phyloP scores from a whole-genome alignment of 164 flowering plant species.

The Aristolochia fimbriata region DNA sequence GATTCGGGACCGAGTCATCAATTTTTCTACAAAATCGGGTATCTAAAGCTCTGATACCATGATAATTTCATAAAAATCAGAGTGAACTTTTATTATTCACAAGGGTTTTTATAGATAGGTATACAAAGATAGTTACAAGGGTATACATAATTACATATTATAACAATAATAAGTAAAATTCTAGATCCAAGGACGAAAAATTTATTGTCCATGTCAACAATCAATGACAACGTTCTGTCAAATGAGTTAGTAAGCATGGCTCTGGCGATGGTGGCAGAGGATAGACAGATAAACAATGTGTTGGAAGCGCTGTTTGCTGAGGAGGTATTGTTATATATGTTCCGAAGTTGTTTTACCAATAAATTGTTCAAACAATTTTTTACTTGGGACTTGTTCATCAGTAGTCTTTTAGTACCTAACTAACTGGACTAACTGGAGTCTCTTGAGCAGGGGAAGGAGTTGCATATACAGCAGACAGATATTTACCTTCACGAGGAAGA shows the following conservation, averaged over 20 bases:
- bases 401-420: not conserved
- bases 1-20: too few relatives aligned
- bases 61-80: too few relatives aligned
- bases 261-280: conserved; percentile 84
- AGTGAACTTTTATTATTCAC: too few relatives aligned
- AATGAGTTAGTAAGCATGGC: conserved; percentile 95
- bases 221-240: conserved; percentile 77
- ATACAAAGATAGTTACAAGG: too few relatives aligned
- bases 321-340: conserved; percentile 34
- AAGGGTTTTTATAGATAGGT: too few relatives aligned
- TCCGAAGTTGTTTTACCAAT: too few relatives aligned
- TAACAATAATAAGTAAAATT: conserved; percentile 79
- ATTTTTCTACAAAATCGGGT: too few relatives aligned
- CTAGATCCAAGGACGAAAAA: conserved; percentile 83
- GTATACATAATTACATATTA: too few relatives aligned
- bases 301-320: conserved; percentile 81
- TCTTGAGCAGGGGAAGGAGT: conserved; percentile 67
- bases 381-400: not conserved
- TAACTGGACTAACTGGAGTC: not conserved
- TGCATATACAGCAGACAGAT: conserved; percentile 70
- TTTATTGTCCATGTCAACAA: conserved; percentile 70
- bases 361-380: not conserved
- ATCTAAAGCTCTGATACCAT: too few relatives aligned
- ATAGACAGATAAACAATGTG: conserved; percentile 71
- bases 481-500: conserved; percentile 59